Base-by-base conservation (phyloP, 2,329 filamentous ascomycete genomes). In the Bipolaris victoriae region DNA sequence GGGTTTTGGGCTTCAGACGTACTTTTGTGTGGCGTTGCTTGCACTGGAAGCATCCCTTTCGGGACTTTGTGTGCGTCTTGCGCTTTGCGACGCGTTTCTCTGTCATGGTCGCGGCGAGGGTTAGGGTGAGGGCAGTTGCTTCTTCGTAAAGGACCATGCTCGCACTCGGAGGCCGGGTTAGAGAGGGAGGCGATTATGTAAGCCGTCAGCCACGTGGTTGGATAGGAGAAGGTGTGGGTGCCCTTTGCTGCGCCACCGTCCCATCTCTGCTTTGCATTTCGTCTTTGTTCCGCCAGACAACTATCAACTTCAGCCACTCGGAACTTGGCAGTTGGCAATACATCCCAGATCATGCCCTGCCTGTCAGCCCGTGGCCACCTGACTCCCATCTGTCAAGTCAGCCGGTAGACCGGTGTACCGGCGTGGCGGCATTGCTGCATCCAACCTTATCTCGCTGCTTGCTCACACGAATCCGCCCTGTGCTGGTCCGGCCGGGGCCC, bases 11-110 rank as follows among this genome's bases (percentile, higher is more conserved):
- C 52, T 45, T 18, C n/a, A 35, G 37, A 57, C 62, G 16, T 58
- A 71, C 71, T 62, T 74, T 74, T 10, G 68, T 70, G 54, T 74
- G 71, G 16, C 70, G 63, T 45, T 70, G 65, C 56, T 74, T 74
- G 58, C 71, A 74, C 44, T 69, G 65, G 22, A 65, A 62, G 49
- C 71, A 74, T 15, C 71, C 71, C 44, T 65, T 71, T 13, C 71
- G 65, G 11, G 65, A 69, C 53, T 74, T 74, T 7, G 65, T 72
- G 39, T 74, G 71, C 15, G 71, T 66, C 18, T 74, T 74, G 10
- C 71, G 66, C 47, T 71, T 73, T 36, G 57, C 57, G 26, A 65
- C 58, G n/a, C 66, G 67, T 56, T 49, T 55, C 50, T 68, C 63
- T 11, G 61, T 48, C 65, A 67, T 65, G 16, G 24, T 57, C 24